A percentile compares a stretch with the other conserved stretches of the same genome.
These are phyloP conservation scores for Tulasnella sp. DNA, from an alignment of 768 basidiomycete genomes.

Conservation along the genomic window DNA sequence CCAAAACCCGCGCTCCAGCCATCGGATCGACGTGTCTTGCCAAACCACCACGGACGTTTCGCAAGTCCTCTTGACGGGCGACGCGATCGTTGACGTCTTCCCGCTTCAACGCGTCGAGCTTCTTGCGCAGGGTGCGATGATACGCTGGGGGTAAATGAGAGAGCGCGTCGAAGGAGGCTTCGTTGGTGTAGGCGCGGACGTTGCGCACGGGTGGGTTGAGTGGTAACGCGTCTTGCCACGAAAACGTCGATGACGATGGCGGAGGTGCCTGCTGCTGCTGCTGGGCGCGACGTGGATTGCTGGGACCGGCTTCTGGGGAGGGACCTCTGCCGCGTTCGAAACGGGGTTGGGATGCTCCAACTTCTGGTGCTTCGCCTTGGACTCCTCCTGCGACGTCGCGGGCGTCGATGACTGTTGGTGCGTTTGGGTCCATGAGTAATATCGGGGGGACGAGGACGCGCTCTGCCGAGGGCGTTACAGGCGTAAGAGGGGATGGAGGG, in stretches of 20 bases:
- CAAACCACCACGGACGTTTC: not conserved
- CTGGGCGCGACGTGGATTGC: not conserved
- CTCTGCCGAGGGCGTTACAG: not conserved
- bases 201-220: not conserved
- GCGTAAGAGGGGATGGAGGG: not conserved
- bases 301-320: not conserved
- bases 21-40: not conserved
- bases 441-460: not conserved
- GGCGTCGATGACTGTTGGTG: not conserved
- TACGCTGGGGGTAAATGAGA: not conserved
- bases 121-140: not conserved
- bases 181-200: not conserved
- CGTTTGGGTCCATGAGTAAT: not conserved
- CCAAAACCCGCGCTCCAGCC: slow-evolving; percentile 1
- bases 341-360: not conserved
- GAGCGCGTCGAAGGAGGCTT: not conserved
- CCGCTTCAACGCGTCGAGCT: not conserved
- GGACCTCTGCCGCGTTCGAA: not conserved
- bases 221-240: not conserved
- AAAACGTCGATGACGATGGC: not conserved
- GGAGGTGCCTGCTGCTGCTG: not conserved
- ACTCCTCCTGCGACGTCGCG: not conserved
- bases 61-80: not conserved
- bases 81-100: not conserved
- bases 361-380: not conserved